Evolutionary conservation across 1,284 basidiomycete species (phyloP).

Genomic region (Sutorius eximius): DNA sequence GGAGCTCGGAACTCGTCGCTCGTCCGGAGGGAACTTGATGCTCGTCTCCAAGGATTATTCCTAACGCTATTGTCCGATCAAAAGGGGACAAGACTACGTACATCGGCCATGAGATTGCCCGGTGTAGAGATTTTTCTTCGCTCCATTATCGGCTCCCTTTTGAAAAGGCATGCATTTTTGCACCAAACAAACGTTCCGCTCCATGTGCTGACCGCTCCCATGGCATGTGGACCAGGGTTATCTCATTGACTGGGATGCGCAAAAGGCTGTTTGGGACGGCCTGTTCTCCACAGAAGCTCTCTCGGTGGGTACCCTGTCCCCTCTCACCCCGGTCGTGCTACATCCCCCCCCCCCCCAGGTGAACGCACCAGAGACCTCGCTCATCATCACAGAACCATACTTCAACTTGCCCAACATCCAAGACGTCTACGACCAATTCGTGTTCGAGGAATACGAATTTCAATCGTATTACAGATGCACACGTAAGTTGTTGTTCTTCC

Average conservation of each 20-base stretch:
- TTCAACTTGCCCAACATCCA: slow-evolving; percentile 91
- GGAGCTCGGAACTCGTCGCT: background rate
- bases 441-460: slow-evolving; percentile 97
- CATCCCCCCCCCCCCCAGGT: slow-evolving; percentile 47
- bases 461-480: slow-evolving; percentile 77
- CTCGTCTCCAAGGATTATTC: slow-evolving; percentile 54
- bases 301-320: slow-evolving; percentile 49
- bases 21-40: background rate
- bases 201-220: slow-evolving; percentile 10
- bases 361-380: slow-evolving; percentile 66
- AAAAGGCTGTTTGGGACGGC: slow-evolving; percentile 89
- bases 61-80: slow-evolving; percentile 79
- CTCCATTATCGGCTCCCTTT: slow-evolving; percentile 82
- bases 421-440: slow-evolving; percentile 89
- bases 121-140: slow-evolving; percentile 75
- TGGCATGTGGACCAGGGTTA: slow-evolving; percentile 68
- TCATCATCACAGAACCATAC: slow-evolving; percentile 91
- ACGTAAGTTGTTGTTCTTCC: slow-evolving; percentile 53
- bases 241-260: slow-evolving; percentile 88
- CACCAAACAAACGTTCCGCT: slow-evolving; percentile 3
- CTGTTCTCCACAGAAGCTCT: slow-evolving; percentile 72
- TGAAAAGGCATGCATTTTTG: slow-evolving; percentile 63
- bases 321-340: background rate
- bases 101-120: slow-evolving; percentile 78
- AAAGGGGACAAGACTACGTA: slow-evolving; percentile 78